Percentiles rank a stretch among this genome's conserved stretches.
phyloP scores from a whole-genome alignment of 768 basidiomycete species.

The Cantharellus cinnabarinus region DNA sequence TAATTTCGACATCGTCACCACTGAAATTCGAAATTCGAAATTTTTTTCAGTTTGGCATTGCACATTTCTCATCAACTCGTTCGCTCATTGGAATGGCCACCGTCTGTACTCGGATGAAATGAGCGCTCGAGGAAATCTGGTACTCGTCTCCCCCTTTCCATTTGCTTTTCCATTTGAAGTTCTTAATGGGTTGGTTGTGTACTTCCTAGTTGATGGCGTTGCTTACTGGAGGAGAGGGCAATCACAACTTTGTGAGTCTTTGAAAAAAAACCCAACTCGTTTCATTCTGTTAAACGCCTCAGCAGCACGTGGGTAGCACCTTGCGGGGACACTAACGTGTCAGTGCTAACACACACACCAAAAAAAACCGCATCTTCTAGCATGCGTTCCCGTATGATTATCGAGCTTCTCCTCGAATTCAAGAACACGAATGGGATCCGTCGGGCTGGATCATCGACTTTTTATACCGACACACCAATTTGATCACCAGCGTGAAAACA shows the following conservation, averaged over 20 bases:
- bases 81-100: constrained; percentile 66
- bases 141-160: constrained; percentile 12
- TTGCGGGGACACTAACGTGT: neutral
- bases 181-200: no score
- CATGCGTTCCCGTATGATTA: constrained; percentile 6
- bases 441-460: constrained; percentile 6
- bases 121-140: constrained; percentile 53
- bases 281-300: no score
- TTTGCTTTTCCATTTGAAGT: no score
- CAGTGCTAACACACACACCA: neutral
- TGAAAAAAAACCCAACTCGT: no score
- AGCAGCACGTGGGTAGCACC: neutral
- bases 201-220: constrained; percentile 3
- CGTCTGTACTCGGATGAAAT: constrained; percentile 69
- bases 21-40: no score
- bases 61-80: constrained; percentile 56
- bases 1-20: no score
- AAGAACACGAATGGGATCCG: constrained; percentile 3
- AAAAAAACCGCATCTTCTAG: neutral
- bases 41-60: constrained; percentile 46
- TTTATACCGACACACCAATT: neutral
- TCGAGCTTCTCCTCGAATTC: neutral
- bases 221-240: constrained; percentile 3
- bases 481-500: neutral
- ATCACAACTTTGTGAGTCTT: constrained; percentile 5